Evolutionary conservation across 768 basidiomycete genomes (phyloP), one percentile per base, ranked within the genome.

Genomic region (Leccinum sublutescens): DNA sequence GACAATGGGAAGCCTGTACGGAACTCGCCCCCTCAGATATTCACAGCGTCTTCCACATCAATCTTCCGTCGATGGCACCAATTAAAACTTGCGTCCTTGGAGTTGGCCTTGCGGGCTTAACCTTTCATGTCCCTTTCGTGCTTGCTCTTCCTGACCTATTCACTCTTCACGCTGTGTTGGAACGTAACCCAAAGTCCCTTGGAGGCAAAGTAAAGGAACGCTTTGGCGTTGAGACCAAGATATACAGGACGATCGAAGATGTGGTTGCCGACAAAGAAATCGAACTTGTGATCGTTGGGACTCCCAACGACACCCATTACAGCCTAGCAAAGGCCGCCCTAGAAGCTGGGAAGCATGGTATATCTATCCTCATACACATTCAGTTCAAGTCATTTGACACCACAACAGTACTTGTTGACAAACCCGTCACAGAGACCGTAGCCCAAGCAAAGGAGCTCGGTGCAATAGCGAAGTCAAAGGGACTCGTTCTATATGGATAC

Each of bases 91-190:
- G 89, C 64, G 84, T 91, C 6, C 77, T 92, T 3, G 91, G 90
- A 19, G 85, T 89, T 36, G 92, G 91, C 43, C 83, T 93, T 60
- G 80, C 86, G 19, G 87, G 87, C 36, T 75, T 87, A 43, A 88
- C 88, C 3, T 93, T 95, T 75, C 93, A 95, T 71, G 66, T 87
- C 57, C 92, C 93, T 0, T 89, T 93, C 71, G 75, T 95, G 57
- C 81, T 87, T 56, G 84, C 89, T 3, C 78, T 89, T 19, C 87
- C 90, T 0, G 77, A 88, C 25, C 73, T 84, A 52, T 93, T 91
- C 77, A 81, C 75, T 9, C 82, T 93, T 36, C 79, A 86, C 64
- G 81, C 89, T n/a, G 86, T 93, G 51, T 77, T 92, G 58, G 86
- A 91, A 70, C 81, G 91, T 54, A 87, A 85, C 65, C 88, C 91